Conservation (phyloP, 345 rosid species). For the Raphanus raphanistrum region DNA sequence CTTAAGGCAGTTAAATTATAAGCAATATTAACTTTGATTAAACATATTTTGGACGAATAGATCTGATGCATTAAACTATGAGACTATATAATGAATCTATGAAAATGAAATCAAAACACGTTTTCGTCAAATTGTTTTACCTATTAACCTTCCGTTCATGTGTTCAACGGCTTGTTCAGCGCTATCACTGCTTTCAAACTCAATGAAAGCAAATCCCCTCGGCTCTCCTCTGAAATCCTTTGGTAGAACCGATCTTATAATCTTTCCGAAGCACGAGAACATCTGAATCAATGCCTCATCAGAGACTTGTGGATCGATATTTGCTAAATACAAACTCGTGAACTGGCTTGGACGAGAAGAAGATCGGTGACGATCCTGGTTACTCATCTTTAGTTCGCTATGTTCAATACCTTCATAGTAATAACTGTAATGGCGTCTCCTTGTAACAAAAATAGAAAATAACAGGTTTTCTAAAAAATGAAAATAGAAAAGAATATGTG, state of each 20-base stretch:
- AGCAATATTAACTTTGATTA: neutral
- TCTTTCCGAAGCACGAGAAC: conserved; percentile 24
- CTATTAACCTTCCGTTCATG: conserved; percentile 22
- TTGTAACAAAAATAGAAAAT: neutral
- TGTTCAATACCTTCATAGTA: conserved; percentile 12
- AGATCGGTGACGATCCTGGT: neutral
- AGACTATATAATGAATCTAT: neutral
- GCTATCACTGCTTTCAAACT: conserved; percentile 12
- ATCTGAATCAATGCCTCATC: conserved; percentile 21
- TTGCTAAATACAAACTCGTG: conserved; percentile 17
- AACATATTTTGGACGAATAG: neutral
- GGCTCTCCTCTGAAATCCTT: conserved; percentile 35
- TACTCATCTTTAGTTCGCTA: conserved; percentile 16
- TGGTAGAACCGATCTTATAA: conserved; percentile 3
- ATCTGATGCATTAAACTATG: neutral
- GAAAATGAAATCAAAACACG: neutral
- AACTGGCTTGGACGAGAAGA: conserved; percentile 15
- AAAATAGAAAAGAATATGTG: neutral
- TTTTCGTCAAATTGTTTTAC: neutral
- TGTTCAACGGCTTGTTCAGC: conserved; percentile 18
- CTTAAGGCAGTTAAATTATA: neutral
- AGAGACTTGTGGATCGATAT: conserved; percentile 26
- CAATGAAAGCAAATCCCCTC: conserved; percentile 35
- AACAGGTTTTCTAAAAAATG: neutral
- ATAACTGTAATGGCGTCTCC: conserved; percentile 3